Conservation (phyloP, 2,329 filamentous ascomycete genomes). For the Madurella fahalii region DNA sequence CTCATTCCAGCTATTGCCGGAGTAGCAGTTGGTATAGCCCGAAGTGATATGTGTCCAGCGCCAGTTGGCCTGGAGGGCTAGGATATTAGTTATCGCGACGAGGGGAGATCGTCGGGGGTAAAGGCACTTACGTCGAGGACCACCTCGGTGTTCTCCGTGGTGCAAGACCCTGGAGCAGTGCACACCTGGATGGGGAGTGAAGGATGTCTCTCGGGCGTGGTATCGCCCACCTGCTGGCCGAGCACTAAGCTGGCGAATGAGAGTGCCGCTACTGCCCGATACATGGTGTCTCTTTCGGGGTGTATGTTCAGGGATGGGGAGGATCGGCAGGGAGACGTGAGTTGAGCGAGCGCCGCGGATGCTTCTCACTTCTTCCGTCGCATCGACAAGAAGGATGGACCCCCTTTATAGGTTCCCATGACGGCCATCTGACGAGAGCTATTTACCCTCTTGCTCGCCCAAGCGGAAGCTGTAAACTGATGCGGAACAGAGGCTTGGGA, state of each 20-base stretch:
- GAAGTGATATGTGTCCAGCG: slow-evolving; percentile 44
- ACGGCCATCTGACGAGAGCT: background rate
- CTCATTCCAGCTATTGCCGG: slow-evolving; percentile 35
- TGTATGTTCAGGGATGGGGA: background rate
- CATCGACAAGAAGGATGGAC: background rate
- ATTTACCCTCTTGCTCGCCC: background rate
- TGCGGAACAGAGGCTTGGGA: background rate
- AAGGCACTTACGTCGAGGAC: slow-evolving; percentile 38
- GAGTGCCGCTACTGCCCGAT: slow-evolving; percentile 22
- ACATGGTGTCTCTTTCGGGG: slow-evolving; percentile 17
- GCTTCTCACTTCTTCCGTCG: background rate
- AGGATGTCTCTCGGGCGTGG: slow-evolving; percentile 42
- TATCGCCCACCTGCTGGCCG: slow-evolving; percentile 36
- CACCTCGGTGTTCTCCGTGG: slow-evolving; percentile 40
- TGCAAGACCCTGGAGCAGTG: slow-evolving; percentile 41
- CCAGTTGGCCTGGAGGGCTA: slow-evolving; percentile 39
- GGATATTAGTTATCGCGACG: background rate
- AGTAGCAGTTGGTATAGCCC: slow-evolving; percentile 46
- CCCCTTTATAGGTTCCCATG: slow-evolving; percentile 3
- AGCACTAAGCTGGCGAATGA: slow-evolving; percentile 29
- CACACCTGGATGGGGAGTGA: slow-evolving; percentile 45
- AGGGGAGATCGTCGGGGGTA: background rate
- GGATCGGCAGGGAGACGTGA: background rate
- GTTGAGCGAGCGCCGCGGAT: background rate
- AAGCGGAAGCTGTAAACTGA: background rate